Percentiles rank a stretch among this genome's conserved stretches.
Evolutionary conservation across 108 stramenopile genomes (phyloP).

Genomic region (Cyclotella choctawhatcheeana): DNA sequence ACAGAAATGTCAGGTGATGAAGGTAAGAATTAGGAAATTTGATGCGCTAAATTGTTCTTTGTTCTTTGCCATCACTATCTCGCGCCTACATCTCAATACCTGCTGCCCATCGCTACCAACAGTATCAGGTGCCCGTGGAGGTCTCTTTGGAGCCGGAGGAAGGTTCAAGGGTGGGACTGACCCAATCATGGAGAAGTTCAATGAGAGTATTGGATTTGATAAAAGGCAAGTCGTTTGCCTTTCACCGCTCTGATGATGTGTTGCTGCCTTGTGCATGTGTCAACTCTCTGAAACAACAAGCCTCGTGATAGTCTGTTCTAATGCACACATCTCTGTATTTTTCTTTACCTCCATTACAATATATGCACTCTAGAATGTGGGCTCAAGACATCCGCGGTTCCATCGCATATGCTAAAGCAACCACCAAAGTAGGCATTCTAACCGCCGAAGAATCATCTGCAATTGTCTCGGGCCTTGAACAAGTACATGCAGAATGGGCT

Average conservation of each 20-base stretch:
- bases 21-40: no score
- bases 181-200: slow-evolving; percentile 99
- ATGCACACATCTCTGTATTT: no score
- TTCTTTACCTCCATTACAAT: no score
- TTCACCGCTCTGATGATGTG: no score
- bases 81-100: no score
- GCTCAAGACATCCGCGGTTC: slow-evolving; percentile 94
- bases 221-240: slow-evolving; percentile 81
- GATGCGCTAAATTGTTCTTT: no score
- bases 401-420: slow-evolving; percentile 95
- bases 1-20: no score
- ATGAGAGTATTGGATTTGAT: slow-evolving; percentile 95
- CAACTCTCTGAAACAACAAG: no score
- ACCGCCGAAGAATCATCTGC: slow-evolving; percentile 78
- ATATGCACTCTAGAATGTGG: slow-evolving; percentile 96
- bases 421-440: slow-evolving; percentile 85
- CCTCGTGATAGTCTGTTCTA: no score
- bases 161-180: slow-evolving; percentile 98
- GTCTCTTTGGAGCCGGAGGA: slow-evolving; percentile 94
- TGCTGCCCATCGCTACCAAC: not conserved
- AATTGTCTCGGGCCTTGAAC: slow-evolving; percentile 82
- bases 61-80: no score
- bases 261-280: no score
- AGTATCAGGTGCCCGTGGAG: slow-evolving; percentile 80
- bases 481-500: slow-evolving; percentile 92